A percentile compares a stretch with the other conserved stretches of the same genome.
Evolutionary conservation across 1,284 basidiomycete species (phyloP).

Genomic region (Ustilago xerochloae): DNA sequence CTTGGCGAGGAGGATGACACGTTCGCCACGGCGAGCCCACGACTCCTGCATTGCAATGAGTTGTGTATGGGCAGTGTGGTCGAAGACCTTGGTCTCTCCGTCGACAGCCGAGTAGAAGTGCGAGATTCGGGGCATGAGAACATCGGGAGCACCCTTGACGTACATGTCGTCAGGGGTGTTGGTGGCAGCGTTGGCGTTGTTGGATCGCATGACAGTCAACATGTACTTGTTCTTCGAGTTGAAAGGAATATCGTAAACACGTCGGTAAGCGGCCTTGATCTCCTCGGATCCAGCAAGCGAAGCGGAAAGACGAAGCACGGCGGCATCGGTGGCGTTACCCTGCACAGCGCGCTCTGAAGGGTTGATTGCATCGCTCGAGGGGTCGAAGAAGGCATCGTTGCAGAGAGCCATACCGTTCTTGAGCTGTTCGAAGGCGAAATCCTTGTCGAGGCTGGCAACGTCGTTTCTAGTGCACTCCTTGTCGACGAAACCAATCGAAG

Average conservation of each 20-base stretch:
- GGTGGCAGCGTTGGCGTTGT: conserved; percentile 68
- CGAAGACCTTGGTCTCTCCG: conserved; percentile 27
- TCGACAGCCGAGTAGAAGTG: conserved; percentile 31
- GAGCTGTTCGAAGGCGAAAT: conserved; percentile 42
- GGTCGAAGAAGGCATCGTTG: conserved; percentile 75
- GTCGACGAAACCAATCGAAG: conserved; percentile 70
- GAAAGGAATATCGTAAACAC: conserved; percentile 71
- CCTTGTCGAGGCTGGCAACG: conserved; percentile 26
- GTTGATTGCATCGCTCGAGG: conserved; percentile 34
- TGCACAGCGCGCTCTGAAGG: conserved; percentile 70
- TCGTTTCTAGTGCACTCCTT: conserved; percentile 34
- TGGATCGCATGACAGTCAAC: conserved; percentile 69
- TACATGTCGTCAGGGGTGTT: conserved; percentile 50
- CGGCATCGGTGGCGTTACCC: conserved; percentile 77
- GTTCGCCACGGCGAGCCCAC: conserved; percentile 75
- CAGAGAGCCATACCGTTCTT: conserved; percentile 73
- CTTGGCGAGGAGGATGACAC: conserved; percentile 73
- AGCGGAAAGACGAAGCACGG: conserved; percentile 75
- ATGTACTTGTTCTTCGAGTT: conserved; percentile 79
- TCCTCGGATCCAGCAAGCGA: conserved; percentile 68
- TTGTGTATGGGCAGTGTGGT: conserved; percentile 22
- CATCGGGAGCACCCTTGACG: conserved; percentile 62
- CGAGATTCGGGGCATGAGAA: conserved; percentile 69
- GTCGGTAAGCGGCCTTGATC: conserved; percentile 67
- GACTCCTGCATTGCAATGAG: conserved; percentile 36